phyloP scores from a whole-genome alignment of 2,329 filamentous ascomycete species.

The Fusarium sp. region DNA sequence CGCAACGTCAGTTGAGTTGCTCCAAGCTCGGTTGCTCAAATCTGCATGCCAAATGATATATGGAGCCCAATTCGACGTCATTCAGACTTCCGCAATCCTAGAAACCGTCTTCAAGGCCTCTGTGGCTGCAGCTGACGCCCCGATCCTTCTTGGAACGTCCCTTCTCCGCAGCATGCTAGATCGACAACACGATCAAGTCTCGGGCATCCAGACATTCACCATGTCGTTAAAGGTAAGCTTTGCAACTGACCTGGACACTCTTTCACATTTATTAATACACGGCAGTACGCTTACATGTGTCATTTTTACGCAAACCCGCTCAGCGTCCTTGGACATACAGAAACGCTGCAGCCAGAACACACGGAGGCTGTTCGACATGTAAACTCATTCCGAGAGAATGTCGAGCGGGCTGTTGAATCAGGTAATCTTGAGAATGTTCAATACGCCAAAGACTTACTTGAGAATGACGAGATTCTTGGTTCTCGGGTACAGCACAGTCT shows the following conservation, averaged over 20 bases:
- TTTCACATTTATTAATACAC: conserved; percentile 23
- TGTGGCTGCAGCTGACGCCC: conserved; percentile 70
- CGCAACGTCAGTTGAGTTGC: conserved; percentile 85
- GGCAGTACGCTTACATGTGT: conserved; percentile 86
- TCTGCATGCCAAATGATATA: conserved; percentile 77
- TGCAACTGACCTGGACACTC: not conserved
- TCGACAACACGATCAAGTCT: conserved; percentile 83
- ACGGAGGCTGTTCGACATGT: conserved; percentile 78
- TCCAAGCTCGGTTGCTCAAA: conserved; percentile 81
- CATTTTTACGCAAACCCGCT: conserved; percentile 87
- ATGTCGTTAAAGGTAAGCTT: conserved; percentile 75
- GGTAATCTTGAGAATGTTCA: conserved; percentile 62
- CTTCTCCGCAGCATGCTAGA: conserved; percentile 77
- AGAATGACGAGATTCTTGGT: conserved; percentile 72
- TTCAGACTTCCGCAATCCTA: conserved; percentile 79
- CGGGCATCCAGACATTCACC: conserved; percentile 81
- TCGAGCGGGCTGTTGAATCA: conserved; percentile 65
- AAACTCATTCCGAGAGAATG: conserved; percentile 75
- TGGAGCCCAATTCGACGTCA: conserved; percentile 83
- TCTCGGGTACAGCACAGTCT: conserved; percentile 55
- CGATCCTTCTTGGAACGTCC: conserved; percentile 75
- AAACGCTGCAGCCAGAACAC: conserved; percentile 70
- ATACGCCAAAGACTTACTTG: conserved; percentile 64
- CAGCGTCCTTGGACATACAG: conserved; percentile 70
- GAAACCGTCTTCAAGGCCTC: conserved; percentile 80